Base-by-base conservation (phyloP, 352 stramenopile species). In the Phytophthora ohioensis region DNA sequence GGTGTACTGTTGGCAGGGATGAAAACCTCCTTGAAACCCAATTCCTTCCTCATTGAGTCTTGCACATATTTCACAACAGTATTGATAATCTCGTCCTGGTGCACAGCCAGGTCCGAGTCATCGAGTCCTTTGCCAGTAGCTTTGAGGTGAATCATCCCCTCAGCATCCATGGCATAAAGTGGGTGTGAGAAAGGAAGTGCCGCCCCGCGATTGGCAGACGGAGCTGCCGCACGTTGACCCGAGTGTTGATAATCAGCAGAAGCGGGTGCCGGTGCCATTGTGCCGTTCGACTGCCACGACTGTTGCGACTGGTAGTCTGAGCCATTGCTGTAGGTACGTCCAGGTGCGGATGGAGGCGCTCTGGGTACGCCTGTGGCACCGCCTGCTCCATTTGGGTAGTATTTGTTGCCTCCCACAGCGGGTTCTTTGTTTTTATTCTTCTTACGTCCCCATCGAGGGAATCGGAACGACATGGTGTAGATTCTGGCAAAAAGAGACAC, bases 41-140 rank as follows among this genome's bases (percentile, higher is more conserved):
- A 61, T 61, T 94, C 83, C 15, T 85, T 85, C 10, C 74, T 72
- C 89, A 96, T 96, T 51, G 85, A 93, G 67, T 95, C 87, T 49
- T 96, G 87, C 38, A 96, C 89, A 63, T 95, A 93, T 68, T 89
- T 88, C 52, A 95, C 89, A 12, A 94, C 85, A 5, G 87, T 79
- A 67, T 92, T 94, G 73, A 95, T 91, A 66, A 96, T 92, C 64
- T 96, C 89, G 55, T 96, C 89, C 73, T 95, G 87, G 71, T 95
- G 87, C n/a, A 95, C 87, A 2, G 87, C 84, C 64, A 96, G 81
- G 58, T 96, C 89, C 34, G 86, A 90, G 67, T 94, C 87, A 59
- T 94, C 85, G 3, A 96, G 68, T 0, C 80, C 85, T 57, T 93
- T 95, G 67, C 85, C 87, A 34, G 89, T 95, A 34, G 87, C 87